These are phyloP conservation scores for Suillus fuscotomentosus DNA, from an alignment of 768 basidiomycete genomes.

Conservation along the genomic window DNA sequence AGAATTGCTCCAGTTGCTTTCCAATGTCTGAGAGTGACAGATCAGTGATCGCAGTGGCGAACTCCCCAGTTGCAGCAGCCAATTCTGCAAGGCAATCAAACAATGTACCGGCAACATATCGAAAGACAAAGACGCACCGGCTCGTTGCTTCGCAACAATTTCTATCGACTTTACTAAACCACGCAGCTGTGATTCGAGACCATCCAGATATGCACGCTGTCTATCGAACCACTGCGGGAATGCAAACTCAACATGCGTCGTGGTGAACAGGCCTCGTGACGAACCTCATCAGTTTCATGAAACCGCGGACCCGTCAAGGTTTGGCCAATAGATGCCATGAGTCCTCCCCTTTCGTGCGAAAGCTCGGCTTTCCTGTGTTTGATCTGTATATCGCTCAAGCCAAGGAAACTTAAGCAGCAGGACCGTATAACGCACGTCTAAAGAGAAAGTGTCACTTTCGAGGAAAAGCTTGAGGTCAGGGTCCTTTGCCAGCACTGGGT, in stretches of 20 bases:
- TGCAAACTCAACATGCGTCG: background rate
- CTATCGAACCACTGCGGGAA: conserved; percentile 85
- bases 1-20: conserved; percentile 65
- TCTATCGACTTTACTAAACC: conserved; percentile 87
- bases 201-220: conserved; percentile 82
- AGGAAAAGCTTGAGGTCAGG: conserved; percentile 86
- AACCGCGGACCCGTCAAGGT: conserved; percentile 78
- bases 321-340: conserved; percentile 83
- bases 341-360: conserved; percentile 73
- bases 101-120: background rate
- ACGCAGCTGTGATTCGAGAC: conserved; percentile 85
- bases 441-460: conserved; percentile 87
- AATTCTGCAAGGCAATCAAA: conserved; percentile 48
- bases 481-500: conserved; percentile 88
- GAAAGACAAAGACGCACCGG: conserved; percentile 44
- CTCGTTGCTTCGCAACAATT: conserved; percentile 76
- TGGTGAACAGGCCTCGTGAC: conserved; percentile 7
- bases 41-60: conserved; percentile 67
- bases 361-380: conserved; percentile 83
- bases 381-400: conserved; percentile 49
- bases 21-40: conserved; percentile 77
- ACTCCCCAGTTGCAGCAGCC: conserved; percentile 70
- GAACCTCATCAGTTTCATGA: conserved; percentile 84
- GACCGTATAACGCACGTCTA: conserved; percentile 64
- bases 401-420: background rate